Percentiles rank a stretch among this genome's conserved stretches.
Conservation (phyloP, 768 basidiomycete genomes). For the Pulveroboletus frians region DNA sequence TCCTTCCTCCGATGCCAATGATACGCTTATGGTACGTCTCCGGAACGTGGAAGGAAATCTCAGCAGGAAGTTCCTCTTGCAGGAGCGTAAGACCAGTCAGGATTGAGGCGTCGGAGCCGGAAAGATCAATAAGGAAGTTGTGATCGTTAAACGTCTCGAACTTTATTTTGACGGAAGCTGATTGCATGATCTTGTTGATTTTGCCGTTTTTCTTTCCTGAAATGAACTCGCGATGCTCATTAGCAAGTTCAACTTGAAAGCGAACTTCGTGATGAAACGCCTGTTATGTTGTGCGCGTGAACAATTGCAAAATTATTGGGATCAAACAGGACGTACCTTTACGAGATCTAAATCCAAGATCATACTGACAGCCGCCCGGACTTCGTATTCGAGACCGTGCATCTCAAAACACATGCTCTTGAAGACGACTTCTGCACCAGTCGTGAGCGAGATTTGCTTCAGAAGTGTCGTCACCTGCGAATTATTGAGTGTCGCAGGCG, state of each 20-base stretch:
- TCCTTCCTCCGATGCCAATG: constrained; percentile 95
- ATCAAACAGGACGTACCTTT: constrained; percentile 49
- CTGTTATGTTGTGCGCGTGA: constrained; percentile 34
- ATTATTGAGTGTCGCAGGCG: constrained; percentile 74
- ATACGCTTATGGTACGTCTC: constrained; percentile 98
- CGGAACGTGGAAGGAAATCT: constrained; percentile 97
- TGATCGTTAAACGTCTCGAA: constrained; percentile 98
- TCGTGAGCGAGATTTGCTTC: constrained; percentile 79
- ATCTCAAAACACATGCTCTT: constrained; percentile 98
- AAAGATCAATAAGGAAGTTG: constrained; percentile 90
- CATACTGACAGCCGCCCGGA: constrained; percentile 78
- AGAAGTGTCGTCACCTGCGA: constrained; percentile 79
- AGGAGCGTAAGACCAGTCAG: constrained; percentile 84
- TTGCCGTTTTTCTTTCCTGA: constrained; percentile 99
- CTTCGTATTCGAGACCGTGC: constrained; percentile 90
- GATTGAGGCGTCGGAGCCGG: constrained; percentile 78
- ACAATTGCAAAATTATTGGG: not conserved
- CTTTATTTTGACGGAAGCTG: constrained; percentile 95
- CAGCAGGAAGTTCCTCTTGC: constrained; percentile 96
- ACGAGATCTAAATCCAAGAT: constrained; percentile 88
- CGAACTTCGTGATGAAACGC: constrained; percentile 95
- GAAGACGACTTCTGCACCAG: constrained; percentile 93
- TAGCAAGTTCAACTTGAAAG: constrained; percentile 95
- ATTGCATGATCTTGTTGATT: constrained; percentile 99
- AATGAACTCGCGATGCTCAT: constrained; percentile 98